Base-by-base conservation (phyloP, 164 flowering plant species). In the Stephania yunnanensis region DNA sequence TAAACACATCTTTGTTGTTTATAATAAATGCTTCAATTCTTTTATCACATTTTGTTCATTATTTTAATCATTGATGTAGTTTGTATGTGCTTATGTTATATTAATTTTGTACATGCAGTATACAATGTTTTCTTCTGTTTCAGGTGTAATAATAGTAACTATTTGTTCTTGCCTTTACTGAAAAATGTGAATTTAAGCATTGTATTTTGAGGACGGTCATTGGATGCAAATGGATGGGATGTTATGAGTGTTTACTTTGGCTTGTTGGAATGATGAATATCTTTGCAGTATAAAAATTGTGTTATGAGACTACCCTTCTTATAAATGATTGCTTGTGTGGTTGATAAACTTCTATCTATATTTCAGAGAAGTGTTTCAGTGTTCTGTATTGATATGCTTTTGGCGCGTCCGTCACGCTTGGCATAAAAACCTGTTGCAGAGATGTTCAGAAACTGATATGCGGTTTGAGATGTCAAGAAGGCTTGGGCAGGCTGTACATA, bases 371-470 rank as follows among this genome's bases (percentile, higher is more conserved):
- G 96, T 94, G 13, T 92, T 94, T 78, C 91, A 87, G 81, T 94
- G 98, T 85, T 85, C 97, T 52, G 87, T 94, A 7, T 80, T 91
- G 81, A 74, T 94, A 46, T 81, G 87, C 81, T 87, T 87, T 80
- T 94, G 98, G 98, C 86, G 95, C 46, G 86, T 89, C 48, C 97
- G 97, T 15, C 99, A 91, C 86, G 89, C 97, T 50, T 95, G 98
- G 98, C 98, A 91, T 73, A 94, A 91, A 84, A 90, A 92, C 81
- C 77, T 95, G 61, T 78, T 91, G 7, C 85, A 87, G 83, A 87
- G 82, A 81, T 91, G 97, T 82, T 45, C 81, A 48, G 88, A 86
- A 13, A 76, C 74, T 65, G 87, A 85, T 70, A 82, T 71, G 77
- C 84, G 92, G 68, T 84, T 78, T 36, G 87, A 87, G 80, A 83